Base-by-base conservation (phyloP, 2,329 filamentous ascomycete species). In the Fusarium sp. region DNA sequence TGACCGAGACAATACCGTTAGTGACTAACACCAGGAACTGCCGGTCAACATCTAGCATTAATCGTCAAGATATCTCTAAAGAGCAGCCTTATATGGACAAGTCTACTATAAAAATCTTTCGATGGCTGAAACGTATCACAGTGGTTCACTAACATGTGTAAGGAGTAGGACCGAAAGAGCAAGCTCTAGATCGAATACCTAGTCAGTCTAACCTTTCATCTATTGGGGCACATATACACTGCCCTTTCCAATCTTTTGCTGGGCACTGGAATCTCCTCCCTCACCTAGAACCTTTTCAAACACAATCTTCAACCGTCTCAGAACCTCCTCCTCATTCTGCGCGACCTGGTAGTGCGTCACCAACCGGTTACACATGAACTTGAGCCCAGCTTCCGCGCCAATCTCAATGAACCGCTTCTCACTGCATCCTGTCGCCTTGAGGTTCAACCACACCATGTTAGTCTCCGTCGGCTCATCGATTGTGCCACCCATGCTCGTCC, bases 371-470 rank as follows among this genome's bases (percentile, higher is more conserved):
- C 81, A 81, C 62, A 80, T 70, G 9, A 87, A 75, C 68, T 81
- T 83, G 64, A 89, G 77, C 1, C 87, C 87, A 17, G 79, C 82
- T 39, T 84, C 83, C 54, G 78, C 77, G 11, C 83, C 84, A 38
- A 86, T 79, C 73, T 82, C 79, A 20, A 80, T 78, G 58, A 88
- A 83, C 44, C 78, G 80, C 62, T 80, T 80, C 11, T 58, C 69
- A 20, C 80, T 79, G 69, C 86, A 84, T 5, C 89, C 88, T 17
- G 89, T 88, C 3, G 87, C 87, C 36, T 90, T 87, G 22, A 96
- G 84, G 80, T 97, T 92, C 66, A 97, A 79, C 94, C 94, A 97
- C 39, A 94, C 90, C 93, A 97, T 97, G 83, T 97, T 97, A n/a
- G 94, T 97, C 79, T 97, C 91, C 3, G 93, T 91, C 0, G 93